A percentile compares a stretch with the other conserved stretches of the same genome.
Evolutionary conservation across 192 early-diverging fungal species (phyloP).

Genomic region (Linnemannia zychae): DNA sequence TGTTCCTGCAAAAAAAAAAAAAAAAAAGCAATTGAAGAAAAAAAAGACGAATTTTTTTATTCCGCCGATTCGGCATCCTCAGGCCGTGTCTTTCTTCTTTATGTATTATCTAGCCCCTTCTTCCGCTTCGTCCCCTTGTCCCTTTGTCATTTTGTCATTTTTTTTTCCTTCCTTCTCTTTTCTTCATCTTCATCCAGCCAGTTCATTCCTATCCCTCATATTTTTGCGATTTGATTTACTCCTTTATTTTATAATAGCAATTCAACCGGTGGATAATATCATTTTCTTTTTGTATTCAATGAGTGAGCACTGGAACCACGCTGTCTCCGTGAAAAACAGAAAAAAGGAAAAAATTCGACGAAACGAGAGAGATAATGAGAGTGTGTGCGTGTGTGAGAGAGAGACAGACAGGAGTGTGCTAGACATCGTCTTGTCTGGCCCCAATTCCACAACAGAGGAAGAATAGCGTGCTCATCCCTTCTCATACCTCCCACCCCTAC

Average conservation of each 20-base stretch:
- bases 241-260: not conserved
- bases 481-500: no score
- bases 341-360: not conserved
- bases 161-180: not conserved
- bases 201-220: not conserved
- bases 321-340: slow-evolving; percentile 1
- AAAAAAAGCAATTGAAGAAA: not conserved
- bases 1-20: no score
- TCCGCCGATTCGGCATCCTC: not conserved
- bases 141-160: not conserved
- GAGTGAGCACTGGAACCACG: not conserved
- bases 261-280: slow-evolving; percentile 4
- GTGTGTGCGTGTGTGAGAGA: no score
- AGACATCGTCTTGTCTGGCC: no score
- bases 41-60: not conserved
- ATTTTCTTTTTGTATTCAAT: not conserved
- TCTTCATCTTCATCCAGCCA: no score
- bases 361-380: not conserved
- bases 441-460: no score
- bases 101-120: not conserved
- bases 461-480: no score
- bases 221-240: no score
- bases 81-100: not conserved
- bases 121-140: not conserved
- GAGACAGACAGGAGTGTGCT: not conserved